Evolutionary conservation across 2,329 filamentous ascomycete genomes (phyloP).

Genomic region (Sordariomycetes sp.): DNA sequence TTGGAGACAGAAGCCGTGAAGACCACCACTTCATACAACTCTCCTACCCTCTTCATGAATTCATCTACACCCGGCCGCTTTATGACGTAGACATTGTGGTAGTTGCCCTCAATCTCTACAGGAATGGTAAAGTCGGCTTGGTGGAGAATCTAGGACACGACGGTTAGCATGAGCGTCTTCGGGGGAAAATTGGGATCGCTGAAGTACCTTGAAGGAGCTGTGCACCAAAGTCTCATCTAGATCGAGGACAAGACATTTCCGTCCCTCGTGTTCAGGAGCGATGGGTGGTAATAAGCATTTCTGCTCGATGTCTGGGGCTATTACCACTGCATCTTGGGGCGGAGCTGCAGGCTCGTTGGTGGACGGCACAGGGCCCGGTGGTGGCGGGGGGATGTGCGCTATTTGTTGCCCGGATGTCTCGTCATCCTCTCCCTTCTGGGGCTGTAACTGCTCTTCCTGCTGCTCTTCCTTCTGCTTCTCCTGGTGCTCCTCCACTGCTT

Average conservation of each 20-base stretch:
- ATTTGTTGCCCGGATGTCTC: slow-evolving; percentile 18
- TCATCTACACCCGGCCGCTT: slow-evolving; percentile 97
- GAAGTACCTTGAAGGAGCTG: slow-evolving; percentile 87
- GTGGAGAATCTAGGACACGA: slow-evolving; percentile 62
- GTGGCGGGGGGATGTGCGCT: slow-evolving; percentile 27
- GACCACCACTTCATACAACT: slow-evolving; percentile 95
- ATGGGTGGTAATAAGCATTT: slow-evolving; percentile 74
- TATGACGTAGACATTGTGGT: slow-evolving; percentile 98
- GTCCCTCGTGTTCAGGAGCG: slow-evolving; percentile 64
- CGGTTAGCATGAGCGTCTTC: not conserved
- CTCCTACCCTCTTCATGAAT: slow-evolving; percentile 97
- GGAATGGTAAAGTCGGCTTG: slow-evolving; percentile 98
- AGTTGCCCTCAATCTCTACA: slow-evolving; percentile 96
- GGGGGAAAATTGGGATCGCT: not conserved
- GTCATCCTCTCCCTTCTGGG: not conserved
- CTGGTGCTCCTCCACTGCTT: slow-evolving; percentile 2
- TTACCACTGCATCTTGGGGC: slow-evolving; percentile 15
- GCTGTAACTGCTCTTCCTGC: not conserved
- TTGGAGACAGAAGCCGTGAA: slow-evolving; percentile 98
- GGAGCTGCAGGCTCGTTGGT: slow-evolving; percentile 24
- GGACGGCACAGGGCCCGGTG: slow-evolving; percentile 23
- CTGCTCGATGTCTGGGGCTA: slow-evolving; percentile 29
- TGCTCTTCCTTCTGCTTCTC: slow-evolving; percentile 16
- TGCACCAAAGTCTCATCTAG: slow-evolving; percentile 94
- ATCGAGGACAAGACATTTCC: slow-evolving; percentile 91